These are phyloP conservation scores for Calonectria pseudoturangicola DNA, from an alignment of 2,329 filamentous ascomycete genomes.

Conservation along the genomic window DNA sequence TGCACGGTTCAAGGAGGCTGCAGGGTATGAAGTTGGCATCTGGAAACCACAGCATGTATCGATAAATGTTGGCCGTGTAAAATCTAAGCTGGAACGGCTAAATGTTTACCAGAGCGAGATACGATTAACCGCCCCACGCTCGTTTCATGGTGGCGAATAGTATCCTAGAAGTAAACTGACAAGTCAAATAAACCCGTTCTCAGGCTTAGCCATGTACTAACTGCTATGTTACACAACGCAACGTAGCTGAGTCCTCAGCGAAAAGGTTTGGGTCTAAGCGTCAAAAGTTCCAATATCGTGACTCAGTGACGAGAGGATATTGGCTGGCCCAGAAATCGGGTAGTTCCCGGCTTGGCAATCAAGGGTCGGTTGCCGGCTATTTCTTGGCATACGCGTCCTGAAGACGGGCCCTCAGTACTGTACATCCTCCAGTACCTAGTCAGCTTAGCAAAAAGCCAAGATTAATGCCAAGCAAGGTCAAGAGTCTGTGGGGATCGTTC, in stretches of 20 bases:
- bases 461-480: background rate
- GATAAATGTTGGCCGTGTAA: too few species aligned
- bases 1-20: background rate
- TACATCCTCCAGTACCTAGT: background rate
- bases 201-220: background rate
- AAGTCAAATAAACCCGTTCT: background rate
- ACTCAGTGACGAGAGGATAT: background rate
- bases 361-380: background rate
- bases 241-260: too few species aligned
- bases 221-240: background rate
- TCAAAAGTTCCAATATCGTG: background rate
- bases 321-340: background rate
- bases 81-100: background rate
- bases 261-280: background rate
- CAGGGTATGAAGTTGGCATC: background rate
- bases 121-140: background rate
- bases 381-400: slow-evolving; percentile 4
- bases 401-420: background rate
- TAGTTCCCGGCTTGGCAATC: background rate
- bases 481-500: background rate
- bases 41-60: background rate
- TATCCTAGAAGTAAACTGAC: background rate
- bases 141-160: background rate
- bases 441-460: background rate
- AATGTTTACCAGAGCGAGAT: too few species aligned